Base-by-base conservation (phyloP, 768 basidiomycete species). In the Phaeotremella skinneri region DNA sequence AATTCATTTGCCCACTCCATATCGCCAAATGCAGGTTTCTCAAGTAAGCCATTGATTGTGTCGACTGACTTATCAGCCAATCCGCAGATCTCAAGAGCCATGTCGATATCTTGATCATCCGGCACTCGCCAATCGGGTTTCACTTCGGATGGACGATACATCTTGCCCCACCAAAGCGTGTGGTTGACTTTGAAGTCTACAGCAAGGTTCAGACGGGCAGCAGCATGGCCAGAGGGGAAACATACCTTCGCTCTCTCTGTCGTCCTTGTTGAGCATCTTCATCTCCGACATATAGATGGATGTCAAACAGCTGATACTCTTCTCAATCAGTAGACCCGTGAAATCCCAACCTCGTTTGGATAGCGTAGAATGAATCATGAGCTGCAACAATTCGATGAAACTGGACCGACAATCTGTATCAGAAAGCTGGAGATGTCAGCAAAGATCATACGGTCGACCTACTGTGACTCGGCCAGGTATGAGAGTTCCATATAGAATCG, bases 1-100 rank as follows among this genome's bases (percentile, higher is more conserved):
- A 91, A 90, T 63, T 91, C 88, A 74, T 90, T 91, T 13, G 86
- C 82, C 90, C 90, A 92, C 16, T 88, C 84, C 85, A 90, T 89
- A 48, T 76, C 82, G 47, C 56, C 39, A 14, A 78, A 76, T 6
- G 83, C 81, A 5, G 74, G 83, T 83, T 83, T 47, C 79, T 78
- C 78, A 5, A 91, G 78, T 7, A 91, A 76, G 2, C 58, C 61
- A 58, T 89, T 84, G 45, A 93, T 78, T 14, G 72, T 73, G 20
- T 66, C 71, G 43, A 90, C 59, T 13, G 58, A 51, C 26, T 73
- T 9, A 83, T 83, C 6, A 87, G 90, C 59, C 84, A 85, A 31
- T 53, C 76, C 79, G 76, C 92, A 85, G 23, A 92, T 80, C 34
- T 84, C 81, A 23, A 91, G 73, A 1, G 85, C 82, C 69, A 91